Conservation (phyloP, 257 asterid genomes). For the Solanum rostratum region DNA sequence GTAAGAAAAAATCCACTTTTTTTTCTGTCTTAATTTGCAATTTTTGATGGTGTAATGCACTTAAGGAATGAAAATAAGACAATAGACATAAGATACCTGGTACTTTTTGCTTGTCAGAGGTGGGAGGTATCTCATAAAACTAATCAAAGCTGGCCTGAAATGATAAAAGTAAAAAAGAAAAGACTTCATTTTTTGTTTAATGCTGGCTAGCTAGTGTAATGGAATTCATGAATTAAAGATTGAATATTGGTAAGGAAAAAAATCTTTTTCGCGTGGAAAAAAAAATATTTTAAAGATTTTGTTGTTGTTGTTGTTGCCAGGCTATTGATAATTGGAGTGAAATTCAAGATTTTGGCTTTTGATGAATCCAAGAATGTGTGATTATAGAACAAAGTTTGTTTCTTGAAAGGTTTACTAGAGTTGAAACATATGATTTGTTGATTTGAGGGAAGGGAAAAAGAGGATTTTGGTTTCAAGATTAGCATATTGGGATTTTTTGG, state of each 20-base stretch:
- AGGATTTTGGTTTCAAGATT: slow-evolving; percentile 5
- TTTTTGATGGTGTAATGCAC: not conserved
- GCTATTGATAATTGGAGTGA: not conserved
- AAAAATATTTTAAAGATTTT: not conserved
- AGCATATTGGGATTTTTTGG: not conserved
- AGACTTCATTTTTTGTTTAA: not conserved
- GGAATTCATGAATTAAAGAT: not conserved
- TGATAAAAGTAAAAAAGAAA: too few relatives aligned
- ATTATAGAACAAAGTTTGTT: not conserved
- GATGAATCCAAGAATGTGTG: not conserved
- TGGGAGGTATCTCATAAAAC: not conserved
- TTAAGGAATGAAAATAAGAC: not conserved
- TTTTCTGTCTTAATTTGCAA: not conserved
- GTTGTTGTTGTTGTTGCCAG: not conserved
- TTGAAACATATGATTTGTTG: slow-evolving; percentile 12
- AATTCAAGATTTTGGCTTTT: not conserved
- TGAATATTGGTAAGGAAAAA: not conserved
- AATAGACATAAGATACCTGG: not conserved
- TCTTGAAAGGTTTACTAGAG: not conserved
- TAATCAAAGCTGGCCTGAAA: too few relatives aligned
- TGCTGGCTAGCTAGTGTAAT: not conserved
- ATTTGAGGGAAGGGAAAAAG: slow-evolving; percentile 22
- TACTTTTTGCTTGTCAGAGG: not conserved
- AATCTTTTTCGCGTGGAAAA: not conserved
- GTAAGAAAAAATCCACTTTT: not conserved